Evolutionary conservation across 345 rosid genomes (phyloP).

Genomic region (Citrus trifoliata): DNA sequence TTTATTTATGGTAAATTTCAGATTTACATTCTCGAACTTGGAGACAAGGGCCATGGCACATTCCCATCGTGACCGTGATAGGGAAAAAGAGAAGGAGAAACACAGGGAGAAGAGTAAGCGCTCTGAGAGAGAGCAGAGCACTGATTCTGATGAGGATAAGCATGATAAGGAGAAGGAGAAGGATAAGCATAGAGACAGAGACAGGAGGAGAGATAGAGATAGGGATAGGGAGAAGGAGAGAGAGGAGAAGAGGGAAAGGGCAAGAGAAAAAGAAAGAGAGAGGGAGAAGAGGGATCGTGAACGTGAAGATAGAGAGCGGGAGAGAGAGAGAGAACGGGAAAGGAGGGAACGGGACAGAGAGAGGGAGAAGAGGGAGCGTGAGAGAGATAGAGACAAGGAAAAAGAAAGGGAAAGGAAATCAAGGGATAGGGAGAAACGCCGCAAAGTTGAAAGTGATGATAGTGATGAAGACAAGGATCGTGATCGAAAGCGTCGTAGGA

Average conservation of each 20-base stretch:
- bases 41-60: background rate
- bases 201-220: conserved; percentile 17
- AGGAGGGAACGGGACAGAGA: background rate
- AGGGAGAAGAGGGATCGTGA: conserved; percentile 25
- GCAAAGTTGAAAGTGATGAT: conserved; percentile 53
- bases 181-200: conserved; percentile 29
- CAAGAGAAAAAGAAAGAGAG: conserved; percentile 29
- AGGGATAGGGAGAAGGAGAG: conserved; percentile 24
- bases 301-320: conserved; percentile 30
- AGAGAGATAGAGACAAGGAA: conserved; percentile 13
- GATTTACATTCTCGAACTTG: too few species aligned
- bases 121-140: conserved; percentile 48
- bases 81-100: conserved; percentile 53
- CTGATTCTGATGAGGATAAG: conserved; percentile 40
- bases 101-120: conserved; percentile 44
- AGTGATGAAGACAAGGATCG: conserved; percentile 53
- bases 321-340: background rate
- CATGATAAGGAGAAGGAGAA: conserved; percentile 31
- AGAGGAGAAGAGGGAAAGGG: conserved; percentile 20
- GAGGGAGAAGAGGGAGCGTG: conserved; percentile 8
- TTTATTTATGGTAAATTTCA: too few species aligned
- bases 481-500: conserved; percentile 56
- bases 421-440: conserved; percentile 60
- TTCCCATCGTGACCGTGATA: conserved; percentile 32
- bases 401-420: conserved; percentile 50